These are phyloP conservation scores for Microstroma glucosiphilum DNA, from an alignment of 1,284 basidiomycete genomes.

Conservation along the genomic window DNA sequence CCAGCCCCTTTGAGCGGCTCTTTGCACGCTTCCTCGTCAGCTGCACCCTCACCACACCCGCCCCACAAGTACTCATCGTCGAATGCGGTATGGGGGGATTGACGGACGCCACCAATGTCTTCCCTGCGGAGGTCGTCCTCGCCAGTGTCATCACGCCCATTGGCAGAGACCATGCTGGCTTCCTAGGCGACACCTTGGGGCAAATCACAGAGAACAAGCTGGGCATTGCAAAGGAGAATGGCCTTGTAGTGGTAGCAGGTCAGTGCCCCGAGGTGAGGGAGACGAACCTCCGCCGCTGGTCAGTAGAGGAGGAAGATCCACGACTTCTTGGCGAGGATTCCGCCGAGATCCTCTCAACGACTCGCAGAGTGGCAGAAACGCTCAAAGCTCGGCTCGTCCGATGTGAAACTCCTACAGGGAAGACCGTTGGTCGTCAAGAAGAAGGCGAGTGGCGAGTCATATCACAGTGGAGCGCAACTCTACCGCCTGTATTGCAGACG, in stretches of 20 bases:
- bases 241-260: slow-evolving; percentile 66
- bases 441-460: not conserved
- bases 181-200: slow-evolving; percentile 70
- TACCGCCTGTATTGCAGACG: not conserved
- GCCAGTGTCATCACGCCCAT: slow-evolving; percentile 77
- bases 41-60: slow-evolving; percentile 40
- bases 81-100: slow-evolving; percentile 94
- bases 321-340: slow-evolving; percentile 15
- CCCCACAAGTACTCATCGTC: slow-evolving; percentile 68
- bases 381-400: slow-evolving; percentile 24
- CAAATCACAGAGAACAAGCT: slow-evolving; percentile 79
- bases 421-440: not conserved
- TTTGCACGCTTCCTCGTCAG: slow-evolving; percentile 55
- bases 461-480: not conserved
- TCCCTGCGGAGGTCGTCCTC: slow-evolving; percentile 63
- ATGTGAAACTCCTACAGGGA: not conserved
- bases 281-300: not conserved
- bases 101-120: slow-evolving; percentile 85
- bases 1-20: slow-evolving; percentile 41
- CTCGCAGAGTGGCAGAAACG: slow-evolving; percentile 23
- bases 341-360: slow-evolving; percentile 28
- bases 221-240: slow-evolving; percentile 66
- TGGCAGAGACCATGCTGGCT: slow-evolving; percentile 84
- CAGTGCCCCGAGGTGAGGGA: slow-evolving; percentile 17
- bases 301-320: not conserved